Evolutionary conservation across 305 asterid genomes (phyloP).

Genomic region (Solanum hybrid): DNA sequence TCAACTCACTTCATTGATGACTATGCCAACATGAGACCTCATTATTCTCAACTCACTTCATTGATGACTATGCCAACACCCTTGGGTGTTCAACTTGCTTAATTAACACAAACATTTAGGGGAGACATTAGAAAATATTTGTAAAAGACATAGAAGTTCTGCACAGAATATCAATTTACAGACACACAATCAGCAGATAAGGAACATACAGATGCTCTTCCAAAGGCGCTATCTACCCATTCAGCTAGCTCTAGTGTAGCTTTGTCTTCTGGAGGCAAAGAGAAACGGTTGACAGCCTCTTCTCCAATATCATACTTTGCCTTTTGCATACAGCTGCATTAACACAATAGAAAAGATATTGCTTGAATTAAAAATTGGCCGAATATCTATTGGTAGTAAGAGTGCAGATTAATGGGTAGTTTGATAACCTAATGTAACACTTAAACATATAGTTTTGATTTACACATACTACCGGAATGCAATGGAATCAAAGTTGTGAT

Average conservation of each 20-base stretch:
- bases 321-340: conserved; percentile 92
- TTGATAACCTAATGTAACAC: conserved; percentile 6
- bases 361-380: background rate
- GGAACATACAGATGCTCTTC: conserved; percentile 74
- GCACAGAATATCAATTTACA: background rate
- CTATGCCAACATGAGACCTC: background rate
- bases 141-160: background rate
- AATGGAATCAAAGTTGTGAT: background rate
- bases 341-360: conserved; percentile 1
- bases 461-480: background rate
- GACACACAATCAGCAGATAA: background rate
- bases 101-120: background rate
- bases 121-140: background rate
- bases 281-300: conserved; percentile 92
- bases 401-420: background rate
- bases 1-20: background rate
- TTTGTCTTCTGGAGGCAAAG: conserved; percentile 96
- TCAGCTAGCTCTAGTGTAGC: conserved; percentile 83
- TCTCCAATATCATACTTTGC: conserved; percentile 95
- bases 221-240: conserved; percentile 92
- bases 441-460: background rate
- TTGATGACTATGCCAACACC: background rate
- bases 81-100: background rate
- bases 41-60: background rate
- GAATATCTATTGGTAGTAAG: background rate